Conservation (phyloP, 108 stramenopile species). For the Nitzschia sp. region DNA sequence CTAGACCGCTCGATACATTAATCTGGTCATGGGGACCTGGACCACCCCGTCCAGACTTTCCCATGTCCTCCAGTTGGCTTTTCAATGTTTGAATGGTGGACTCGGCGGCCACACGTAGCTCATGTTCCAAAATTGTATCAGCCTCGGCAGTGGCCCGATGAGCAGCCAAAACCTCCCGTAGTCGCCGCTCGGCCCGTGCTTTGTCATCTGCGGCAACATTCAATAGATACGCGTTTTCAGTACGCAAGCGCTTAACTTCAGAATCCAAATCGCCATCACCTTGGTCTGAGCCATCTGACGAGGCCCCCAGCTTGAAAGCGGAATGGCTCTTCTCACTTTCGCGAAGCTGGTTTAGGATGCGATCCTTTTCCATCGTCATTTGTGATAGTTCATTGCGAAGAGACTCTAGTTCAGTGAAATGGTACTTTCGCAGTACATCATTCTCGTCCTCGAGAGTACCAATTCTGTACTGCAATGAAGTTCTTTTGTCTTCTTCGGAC, state of each 20-base stretch:
- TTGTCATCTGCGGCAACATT: conserved; percentile 60
- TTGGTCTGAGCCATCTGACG: conserved; percentile 22
- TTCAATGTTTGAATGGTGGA: conserved; percentile 39
- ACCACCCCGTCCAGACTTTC: conserved; percentile 3
- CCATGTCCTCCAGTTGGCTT: conserved; percentile 49
- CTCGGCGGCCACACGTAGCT: conserved; percentile 59
- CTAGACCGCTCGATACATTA: not conserved
- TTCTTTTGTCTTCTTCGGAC: conserved; percentile 53
- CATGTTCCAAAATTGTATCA: conserved; percentile 71
- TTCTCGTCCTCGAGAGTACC: conserved; percentile 66
- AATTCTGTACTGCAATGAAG: conserved; percentile 74
- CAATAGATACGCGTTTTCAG: conserved; percentile 77
- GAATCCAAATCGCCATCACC: conserved; percentile 28
- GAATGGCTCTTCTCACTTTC: conserved; percentile 71
- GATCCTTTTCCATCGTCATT: conserved; percentile 64
- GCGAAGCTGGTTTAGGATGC: conserved; percentile 57
- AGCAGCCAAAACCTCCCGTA: conserved; percentile 69
- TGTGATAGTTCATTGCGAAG: conserved; percentile 65
- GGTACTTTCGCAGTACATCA: conserved; percentile 42
- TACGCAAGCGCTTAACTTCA: conserved; percentile 57
- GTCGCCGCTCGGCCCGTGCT: conserved; percentile 54
- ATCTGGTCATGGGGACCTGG: not conserved
- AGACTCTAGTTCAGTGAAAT: conserved; percentile 54
- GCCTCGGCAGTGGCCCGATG: conserved; percentile 61
- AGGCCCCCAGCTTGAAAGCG: conserved; percentile 42